Evolutionary conservation across 2,329 filamentous ascomycete genomes (phyloP), one percentile per base, ranked within the genome.

Genomic region (Hirsutella minnesotensis): DNA sequence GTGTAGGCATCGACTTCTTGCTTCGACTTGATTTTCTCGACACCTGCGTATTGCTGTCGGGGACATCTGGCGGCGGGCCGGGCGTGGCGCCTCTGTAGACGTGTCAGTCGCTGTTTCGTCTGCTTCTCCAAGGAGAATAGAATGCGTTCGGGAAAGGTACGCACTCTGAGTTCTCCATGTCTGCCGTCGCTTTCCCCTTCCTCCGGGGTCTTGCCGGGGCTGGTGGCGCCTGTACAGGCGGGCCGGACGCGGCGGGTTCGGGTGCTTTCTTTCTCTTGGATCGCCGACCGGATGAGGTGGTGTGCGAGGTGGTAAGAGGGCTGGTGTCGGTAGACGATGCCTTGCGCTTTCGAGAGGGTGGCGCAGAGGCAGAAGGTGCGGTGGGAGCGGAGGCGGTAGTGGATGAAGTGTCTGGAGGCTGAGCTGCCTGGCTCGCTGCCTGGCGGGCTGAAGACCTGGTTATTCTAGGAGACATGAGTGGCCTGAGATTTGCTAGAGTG

Each of bases 401-500:
- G 44, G 55, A 54, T 48, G 63, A 50, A 53, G 64, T 51, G 56
- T 66, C 60, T 58, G 65, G 56, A 49, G 58, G 55, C 56, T 68
- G 66, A 53, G 66, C 68, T 66, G 69, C 67, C 59, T 70, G 70
- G 60, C 65, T 77, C 61, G 86, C 83, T 70, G 86, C 86, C 77
- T 86, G 81, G 73, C 88, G 88, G 71, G 89, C 84, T 66, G 89
- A 83, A 59, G 89, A 92, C 73, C 90, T 87, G 74, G 90, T 95
- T 59, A 92, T 81, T 86, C 89, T 95, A 77, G 81, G 72, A 79
- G 86, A 86, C 88, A 95, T 95, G 81, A 90, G 86, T 82, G 62
- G 63, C 39, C 35, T 41, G 37, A 43, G 41, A 46, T 44, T 60
- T 57, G 55, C 48, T 29, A 33, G 49, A 42, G 40, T 41, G 41